These are phyloP conservation scores for Polymyxa betae DNA, from an alignment of 208 protist genomes.

Conservation along the genomic window DNA sequence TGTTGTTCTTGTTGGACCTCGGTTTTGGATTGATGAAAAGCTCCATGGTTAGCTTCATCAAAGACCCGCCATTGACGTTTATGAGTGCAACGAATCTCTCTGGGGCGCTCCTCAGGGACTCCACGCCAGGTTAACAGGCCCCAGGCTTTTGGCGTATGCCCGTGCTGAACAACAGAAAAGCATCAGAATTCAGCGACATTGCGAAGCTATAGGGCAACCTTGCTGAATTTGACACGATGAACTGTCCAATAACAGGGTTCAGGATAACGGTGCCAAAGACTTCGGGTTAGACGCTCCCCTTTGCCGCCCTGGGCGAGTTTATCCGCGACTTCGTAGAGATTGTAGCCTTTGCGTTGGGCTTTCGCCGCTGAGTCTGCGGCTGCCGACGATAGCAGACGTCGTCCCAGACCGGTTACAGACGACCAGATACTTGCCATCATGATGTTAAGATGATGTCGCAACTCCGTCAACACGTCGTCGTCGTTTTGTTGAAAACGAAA, in stretches of 20 bases:
- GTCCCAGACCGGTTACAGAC: too few relatives aligned
- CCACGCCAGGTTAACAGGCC: slow-evolving; percentile 27
- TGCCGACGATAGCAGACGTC: not conserved
- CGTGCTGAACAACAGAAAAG: slow-evolving; percentile 15
- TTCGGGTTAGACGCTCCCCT: not conserved
- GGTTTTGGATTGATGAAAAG: too few relatives aligned
- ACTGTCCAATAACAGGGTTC: slow-evolving; percentile 48
- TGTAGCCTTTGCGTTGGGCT: not conserved
- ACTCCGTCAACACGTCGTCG: too few relatives aligned
- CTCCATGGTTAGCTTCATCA: too few relatives aligned
- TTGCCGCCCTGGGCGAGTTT: slow-evolving; percentile 15
- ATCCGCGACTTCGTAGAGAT: slow-evolving; percentile 33
- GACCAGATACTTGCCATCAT: too few relatives aligned
- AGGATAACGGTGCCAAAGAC: slow-evolving; percentile 35
- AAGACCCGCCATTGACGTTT: slow-evolving; percentile 35
- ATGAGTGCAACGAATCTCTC: slow-evolving; percentile 6
- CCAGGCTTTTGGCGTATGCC: slow-evolving; percentile 37
- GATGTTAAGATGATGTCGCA: too few relatives aligned
- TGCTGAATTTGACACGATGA: slow-evolving; percentile 24
- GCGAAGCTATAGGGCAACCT: not conserved
- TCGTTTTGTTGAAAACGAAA: too few relatives aligned
- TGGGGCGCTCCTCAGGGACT: not conserved
- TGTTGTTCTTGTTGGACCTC: too few relatives aligned
- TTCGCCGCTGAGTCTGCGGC: not conserved
- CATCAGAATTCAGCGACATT: not conserved